These are phyloP conservation scores for Emergomyces orientalis DNA, from an alignment of 2,329 filamentous ascomycete genomes.

Conservation along the genomic window DNA sequence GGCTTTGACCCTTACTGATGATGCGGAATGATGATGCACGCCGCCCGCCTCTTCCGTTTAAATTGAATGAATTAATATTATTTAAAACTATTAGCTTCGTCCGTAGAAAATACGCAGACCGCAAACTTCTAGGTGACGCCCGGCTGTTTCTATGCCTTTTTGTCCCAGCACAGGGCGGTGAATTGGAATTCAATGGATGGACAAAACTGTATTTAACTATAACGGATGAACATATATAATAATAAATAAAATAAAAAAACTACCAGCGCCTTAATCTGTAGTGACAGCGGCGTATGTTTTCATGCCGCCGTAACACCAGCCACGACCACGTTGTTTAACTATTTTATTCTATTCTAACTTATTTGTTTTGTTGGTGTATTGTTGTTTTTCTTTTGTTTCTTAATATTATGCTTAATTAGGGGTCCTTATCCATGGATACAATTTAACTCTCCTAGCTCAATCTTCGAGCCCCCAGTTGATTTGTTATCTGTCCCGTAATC, in stretches of 20 bases:
- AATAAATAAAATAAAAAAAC: neutral
- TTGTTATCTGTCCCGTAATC: neutral
- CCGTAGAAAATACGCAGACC: neutral
- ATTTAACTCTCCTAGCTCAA: neutral
- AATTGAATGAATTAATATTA: no score
- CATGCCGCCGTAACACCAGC: neutral
- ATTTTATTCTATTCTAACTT: no score
- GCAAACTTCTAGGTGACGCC: neutral
- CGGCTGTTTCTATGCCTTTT: neutral
- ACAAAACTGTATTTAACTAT: no score
- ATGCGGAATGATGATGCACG: no score
- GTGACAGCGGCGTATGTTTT: neutral
- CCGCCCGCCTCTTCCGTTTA: no score
- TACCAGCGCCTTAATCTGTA: neutral
- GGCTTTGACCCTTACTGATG: no score
- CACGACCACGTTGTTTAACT: conserved; percentile 2
- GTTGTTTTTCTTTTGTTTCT: neutral
- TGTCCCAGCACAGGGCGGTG: neutral
- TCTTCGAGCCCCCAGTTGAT: neutral
- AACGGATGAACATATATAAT: no score
- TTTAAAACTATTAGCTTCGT: no score
- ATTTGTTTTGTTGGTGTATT: neutral
- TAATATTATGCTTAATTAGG: no score
- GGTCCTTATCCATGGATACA: no score
- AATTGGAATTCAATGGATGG: neutral